Evolutionary conservation across 495 filamentous ascomycete species (phyloP).

Genomic region (Cairneyella variabilis): DNA sequence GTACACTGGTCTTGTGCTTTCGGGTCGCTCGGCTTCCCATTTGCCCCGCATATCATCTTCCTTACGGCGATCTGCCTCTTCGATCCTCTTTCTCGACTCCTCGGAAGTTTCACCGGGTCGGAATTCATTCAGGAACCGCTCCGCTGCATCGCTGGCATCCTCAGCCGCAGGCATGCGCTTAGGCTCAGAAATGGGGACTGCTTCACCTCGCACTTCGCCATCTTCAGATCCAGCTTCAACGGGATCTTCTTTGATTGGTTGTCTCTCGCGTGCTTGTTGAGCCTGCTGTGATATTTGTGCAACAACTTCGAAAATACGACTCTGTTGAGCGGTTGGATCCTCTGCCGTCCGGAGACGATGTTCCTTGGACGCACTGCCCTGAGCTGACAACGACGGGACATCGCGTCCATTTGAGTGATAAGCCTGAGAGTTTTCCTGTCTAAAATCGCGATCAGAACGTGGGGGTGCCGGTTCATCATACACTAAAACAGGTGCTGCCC

Average conservation of each 20-base stretch:
- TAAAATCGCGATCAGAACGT: conserved; percentile 4
- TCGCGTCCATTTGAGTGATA: conserved; percentile 10
- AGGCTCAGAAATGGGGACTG: conserved; percentile 11
- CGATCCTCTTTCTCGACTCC: conserved; percentile 1
- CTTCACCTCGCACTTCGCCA: conserved; percentile 23
- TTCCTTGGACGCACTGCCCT: not conserved
- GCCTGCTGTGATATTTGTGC: conserved; percentile 22
- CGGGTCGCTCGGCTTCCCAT: conserved; percentile 29
- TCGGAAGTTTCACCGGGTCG: conserved; percentile 24
- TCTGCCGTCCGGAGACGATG: conserved; percentile 2
- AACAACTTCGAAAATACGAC: conserved; percentile 20
- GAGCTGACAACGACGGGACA: not conserved
- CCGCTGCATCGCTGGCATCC: conserved; percentile 32
- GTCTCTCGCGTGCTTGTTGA: conserved; percentile 15
- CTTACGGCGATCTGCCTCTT: conserved; percentile 25
- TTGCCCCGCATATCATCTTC: conserved; percentile 28
- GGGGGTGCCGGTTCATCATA: conserved; percentile 8
- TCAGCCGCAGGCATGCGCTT: conserved; percentile 3
- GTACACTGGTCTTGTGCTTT: conserved; percentile 13
- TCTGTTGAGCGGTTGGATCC: conserved; percentile 12
- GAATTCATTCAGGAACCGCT: conserved; percentile 38
- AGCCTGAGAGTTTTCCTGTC: conserved; percentile 5
- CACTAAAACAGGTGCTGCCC: not conserved
- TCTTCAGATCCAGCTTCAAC: conserved; percentile 28
- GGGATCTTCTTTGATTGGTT: conserved; percentile 13